Conservation (phyloP, 495 filamentous ascomycete genomes). For the Lasiosphaeris hirsuta region DNA sequence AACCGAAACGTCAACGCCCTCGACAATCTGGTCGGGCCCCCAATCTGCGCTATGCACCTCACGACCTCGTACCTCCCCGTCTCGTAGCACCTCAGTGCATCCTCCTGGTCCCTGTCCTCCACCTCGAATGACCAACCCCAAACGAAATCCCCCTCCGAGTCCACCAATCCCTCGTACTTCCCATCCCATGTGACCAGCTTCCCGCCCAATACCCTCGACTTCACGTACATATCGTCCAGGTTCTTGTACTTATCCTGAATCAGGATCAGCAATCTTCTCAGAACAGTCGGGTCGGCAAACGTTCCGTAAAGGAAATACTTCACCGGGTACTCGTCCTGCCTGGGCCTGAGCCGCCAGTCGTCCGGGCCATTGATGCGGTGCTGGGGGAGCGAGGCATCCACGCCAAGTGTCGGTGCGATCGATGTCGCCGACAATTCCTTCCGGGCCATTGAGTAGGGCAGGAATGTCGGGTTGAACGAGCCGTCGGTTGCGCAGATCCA, state of each 20-base stretch:
- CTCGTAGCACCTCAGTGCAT: slow-evolving; percentile 35
- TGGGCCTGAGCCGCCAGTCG: no score
- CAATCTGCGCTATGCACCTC: no score
- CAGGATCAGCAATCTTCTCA: slow-evolving; percentile 23
- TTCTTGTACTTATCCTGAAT: neutral
- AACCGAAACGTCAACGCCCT: no score
- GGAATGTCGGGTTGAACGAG: no score
- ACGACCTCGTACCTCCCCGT: slow-evolving; percentile 44
- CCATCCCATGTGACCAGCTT: slow-evolving; percentile 33
- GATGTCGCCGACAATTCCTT: no score
- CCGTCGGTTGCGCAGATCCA: no score
- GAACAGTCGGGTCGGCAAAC: slow-evolving; percentile 23
- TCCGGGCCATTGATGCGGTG: no score
- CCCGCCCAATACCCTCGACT: slow-evolving; percentile 27
- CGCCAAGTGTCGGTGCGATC: no score
- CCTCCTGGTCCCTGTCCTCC: slow-evolving; percentile 31
- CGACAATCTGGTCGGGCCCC: no score
- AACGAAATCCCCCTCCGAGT: slow-evolving; percentile 24
- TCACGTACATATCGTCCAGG: slow-evolving; percentile 2
- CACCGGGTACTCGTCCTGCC: no score
- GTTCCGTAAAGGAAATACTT: slow-evolving; percentile 45
- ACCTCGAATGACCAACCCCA: slow-evolving; percentile 38
- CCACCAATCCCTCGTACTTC: slow-evolving; percentile 41
- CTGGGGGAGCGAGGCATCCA: no score
- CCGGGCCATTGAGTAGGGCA: no score